phyloP scores from a whole-genome alignment of 345 rosid genomes.

The Arabidopsis thaliana region TAIR10.1 NC_003070.9:3141001-3141500 shows the following conservation, averaged over 20 bases:
- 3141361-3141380: slow-evolving; percentile 67
- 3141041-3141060: slow-evolving; percentile 11
- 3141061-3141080: slow-evolving; percentile 13
- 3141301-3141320: slow-evolving; percentile 57
- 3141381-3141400: slow-evolving; percentile 72
- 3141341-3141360: slow-evolving; percentile 51
- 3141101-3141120: slow-evolving; percentile 30
- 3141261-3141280: not conserved
- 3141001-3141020: no score
- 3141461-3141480: slow-evolving; percentile 67
- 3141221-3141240: not conserved
- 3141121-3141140: slow-evolving; percentile 47
- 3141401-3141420: slow-evolving; percentile 78
- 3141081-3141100: slow-evolving; percentile 22
- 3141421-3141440: slow-evolving; percentile 95
- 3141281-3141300: slow-evolving; percentile 52
- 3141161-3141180: slow-evolving; percentile 64
- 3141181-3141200: slow-evolving; percentile 74
- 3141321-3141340: slow-evolving; percentile 63
- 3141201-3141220: not conserved
- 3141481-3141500: slow-evolving; percentile 48
- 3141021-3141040: no score
- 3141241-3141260: not conserved
- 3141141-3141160: slow-evolving; percentile 51
- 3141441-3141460: slow-evolving; percentile 50